Evolutionary conservation across 1,139 yeast genomes (phyloP), one percentile per base, ranked within the genome.

Genomic region (Debaryomyces sp.): DNA sequence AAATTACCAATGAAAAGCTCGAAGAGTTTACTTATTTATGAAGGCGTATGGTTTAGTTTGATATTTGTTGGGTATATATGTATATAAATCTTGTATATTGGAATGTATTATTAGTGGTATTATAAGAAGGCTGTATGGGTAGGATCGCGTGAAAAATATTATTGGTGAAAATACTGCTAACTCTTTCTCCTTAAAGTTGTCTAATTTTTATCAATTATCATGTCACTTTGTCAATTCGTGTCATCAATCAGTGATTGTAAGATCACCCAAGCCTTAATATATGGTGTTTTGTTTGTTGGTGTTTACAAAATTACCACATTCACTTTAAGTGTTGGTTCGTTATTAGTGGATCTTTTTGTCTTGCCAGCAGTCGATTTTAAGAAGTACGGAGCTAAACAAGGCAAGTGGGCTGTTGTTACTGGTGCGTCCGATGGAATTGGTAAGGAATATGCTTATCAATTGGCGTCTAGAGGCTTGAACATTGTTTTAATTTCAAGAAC

Each of bases 361-460:
- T 73, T 87, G 30, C 92, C 96, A 10, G 71, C 85, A 5, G 83
- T 84, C 41, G 74, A 81, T 63, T 84, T 80, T 62, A 61, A 63
- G 45, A 85, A 82, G 64, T 91, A 90, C 63, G 97, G 97, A n/a
- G 72, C 75, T 39, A 77, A 59, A 50, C 71, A 71, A 44, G 84
- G 81, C 27, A 72, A 78, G 48, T 90, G 96, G 96, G 97, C 97
- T 6, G 87, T 94, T 30, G 80, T 94, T 23, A 94, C 99, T 5
- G 99, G 99, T 51, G 96, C 98, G 5, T 89, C 97, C 44, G 99
- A 94, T 66, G 99, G 99, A 37, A 87, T 94, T 62, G 99, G 99
- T 51, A 90, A 91, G 63, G 97, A 94, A 66, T 94, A 81, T 63
- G 86, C 97, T 1, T 64, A 72, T 30, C 98, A 94, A 71, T 78